These are phyloP conservation scores for Cardamine chenopodiifolia DNA, from an alignment of 345 rosid species.

Conservation along the genomic window DNA sequence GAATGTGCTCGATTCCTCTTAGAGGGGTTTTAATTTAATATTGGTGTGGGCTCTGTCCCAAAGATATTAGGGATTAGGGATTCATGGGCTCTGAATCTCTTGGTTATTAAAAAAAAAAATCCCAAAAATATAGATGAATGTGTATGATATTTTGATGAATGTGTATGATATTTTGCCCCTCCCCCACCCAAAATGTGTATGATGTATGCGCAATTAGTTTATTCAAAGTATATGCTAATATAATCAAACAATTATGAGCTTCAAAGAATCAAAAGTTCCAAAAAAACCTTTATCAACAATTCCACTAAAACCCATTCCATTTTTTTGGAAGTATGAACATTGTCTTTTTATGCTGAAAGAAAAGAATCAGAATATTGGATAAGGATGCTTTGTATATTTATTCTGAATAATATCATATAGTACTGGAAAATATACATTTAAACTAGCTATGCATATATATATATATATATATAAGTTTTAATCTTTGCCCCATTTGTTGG, in stretches of 20 bases:
- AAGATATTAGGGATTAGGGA: too few species aligned
- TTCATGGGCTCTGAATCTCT: too few species aligned
- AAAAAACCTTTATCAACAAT: background rate
- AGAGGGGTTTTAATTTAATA: too few species aligned
- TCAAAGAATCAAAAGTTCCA: conserved; percentile 11
- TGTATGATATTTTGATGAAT: too few species aligned
- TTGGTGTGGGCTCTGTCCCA: too few species aligned
- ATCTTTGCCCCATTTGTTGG: conserved; percentile 32
- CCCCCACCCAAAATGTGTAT: too few species aligned
- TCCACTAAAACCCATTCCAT: conserved; percentile 5
- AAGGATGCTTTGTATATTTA: conserved; percentile 17
- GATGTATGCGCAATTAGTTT: too few species aligned
- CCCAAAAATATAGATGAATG: too few species aligned
- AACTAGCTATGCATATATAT: background rate
- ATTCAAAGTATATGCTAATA: background rate
- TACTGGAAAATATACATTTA: background rate
- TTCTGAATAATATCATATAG: conserved; percentile 4
- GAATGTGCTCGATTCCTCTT: too few species aligned
- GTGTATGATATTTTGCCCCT: too few species aligned
- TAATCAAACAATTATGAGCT: background rate
- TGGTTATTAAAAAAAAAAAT: too few species aligned
- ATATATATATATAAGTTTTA: background rate
- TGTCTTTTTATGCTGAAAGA: conserved; percentile 35
- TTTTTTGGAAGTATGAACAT: conserved; percentile 28
- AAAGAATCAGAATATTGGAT: conserved; percentile 39